Evolutionary conservation across 2,329 filamentous ascomycete species (phyloP), one percentile per base, ranked within the genome.

Genomic region (Juglanconis oblonga): DNA sequence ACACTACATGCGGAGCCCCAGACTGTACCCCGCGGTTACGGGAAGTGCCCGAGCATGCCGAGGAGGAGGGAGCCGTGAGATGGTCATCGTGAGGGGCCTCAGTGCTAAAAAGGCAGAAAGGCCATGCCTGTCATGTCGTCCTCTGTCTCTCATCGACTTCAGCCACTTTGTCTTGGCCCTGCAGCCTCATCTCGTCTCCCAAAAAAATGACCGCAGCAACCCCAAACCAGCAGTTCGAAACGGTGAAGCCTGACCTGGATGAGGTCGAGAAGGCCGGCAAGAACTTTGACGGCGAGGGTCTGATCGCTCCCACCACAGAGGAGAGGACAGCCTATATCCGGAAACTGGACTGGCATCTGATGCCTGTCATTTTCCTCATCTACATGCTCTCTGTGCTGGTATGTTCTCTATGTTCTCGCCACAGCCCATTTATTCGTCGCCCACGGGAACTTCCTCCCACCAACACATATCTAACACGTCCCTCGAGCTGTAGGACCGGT

Each of bases 301-400:
- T 13, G 3, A 24, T 51, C 35, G 45, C 17, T 13, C 57, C 57
- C 2, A 59, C 52, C 11, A 52, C 49, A 1, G 52, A 45, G 13
- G 57, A 59, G 36, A 55, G 51, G 48, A 45, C 52, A 2, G 57
- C 57, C 32, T 55, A 55, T 24, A 47, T 64, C 14, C 59, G 58
- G 24, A 64, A 64, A 51, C 35, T 65, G 14, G 66, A 68, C 57
- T 63, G 63, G 59, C 58, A 59, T 10, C 54, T 68, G 10, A 66
- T 67, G 65, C 66, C 66, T 4, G 58, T 66, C 57, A 62, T 67
- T 17, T 68, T 67, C 38, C 14, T 60, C 55, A 71, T 70, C 9
- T 73, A 73, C 55, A 67, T 71, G 2, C 62, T 73, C 7, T 72
- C 68, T 29, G 72, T 72, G 10, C 64, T 74, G 0, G 38, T 40